These are phyloP conservation scores for Tulasnella sp. DNA, from an alignment of 768 basidiomycete species.

Conservation along the genomic window DNA sequence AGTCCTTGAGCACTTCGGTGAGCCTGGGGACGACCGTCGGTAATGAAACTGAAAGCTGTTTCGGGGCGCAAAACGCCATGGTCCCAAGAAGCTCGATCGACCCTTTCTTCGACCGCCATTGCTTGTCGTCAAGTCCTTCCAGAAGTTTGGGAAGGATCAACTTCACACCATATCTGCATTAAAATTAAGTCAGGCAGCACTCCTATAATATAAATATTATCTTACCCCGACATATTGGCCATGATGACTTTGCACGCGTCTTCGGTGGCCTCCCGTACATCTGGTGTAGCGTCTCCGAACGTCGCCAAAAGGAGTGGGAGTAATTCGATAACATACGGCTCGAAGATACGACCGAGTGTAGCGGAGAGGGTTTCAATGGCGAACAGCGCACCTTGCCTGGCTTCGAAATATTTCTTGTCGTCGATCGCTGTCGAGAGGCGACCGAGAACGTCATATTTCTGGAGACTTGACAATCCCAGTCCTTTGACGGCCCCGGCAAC, in stretches of 20 bases:
- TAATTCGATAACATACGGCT: conserved; percentile 83
- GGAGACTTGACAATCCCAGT: conserved; percentile 79
- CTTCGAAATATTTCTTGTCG: conserved; percentile 83
- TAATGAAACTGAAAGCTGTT: conserved; percentile 88
- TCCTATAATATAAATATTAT: not conserved
- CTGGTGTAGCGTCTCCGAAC: conserved; percentile 81
- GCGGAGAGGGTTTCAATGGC: conserved; percentile 87
- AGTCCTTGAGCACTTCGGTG: conserved; percentile 88
- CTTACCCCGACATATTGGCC: conserved; percentile 78
- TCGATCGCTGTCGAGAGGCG: conserved; percentile 71
- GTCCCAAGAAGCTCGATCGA: conserved; percentile 94
- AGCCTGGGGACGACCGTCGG: conserved; percentile 96
- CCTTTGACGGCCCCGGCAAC: conserved; percentile 90
- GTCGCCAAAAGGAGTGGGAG: conserved; percentile 76
- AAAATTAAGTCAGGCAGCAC: not conserved
- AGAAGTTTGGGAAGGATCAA: conserved; percentile 86
- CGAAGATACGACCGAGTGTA: conserved; percentile 84
- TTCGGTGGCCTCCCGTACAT: conserved; percentile 90
- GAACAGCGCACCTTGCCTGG: conserved; percentile 91
- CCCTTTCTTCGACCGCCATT: conserved; percentile 75
- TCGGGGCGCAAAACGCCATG: conserved; percentile 98
- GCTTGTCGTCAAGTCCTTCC: conserved; percentile 91
- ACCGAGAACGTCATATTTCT: conserved; percentile 72
- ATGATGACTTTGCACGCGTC: conserved; percentile 93
- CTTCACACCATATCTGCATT: conserved; percentile 73